Percentiles rank a stretch among this genome's conserved stretches.
These are phyloP conservation scores for Penicillium taxi DNA, from an alignment of 495 filamentous ascomycete species.

Conservation along the genomic window DNA sequence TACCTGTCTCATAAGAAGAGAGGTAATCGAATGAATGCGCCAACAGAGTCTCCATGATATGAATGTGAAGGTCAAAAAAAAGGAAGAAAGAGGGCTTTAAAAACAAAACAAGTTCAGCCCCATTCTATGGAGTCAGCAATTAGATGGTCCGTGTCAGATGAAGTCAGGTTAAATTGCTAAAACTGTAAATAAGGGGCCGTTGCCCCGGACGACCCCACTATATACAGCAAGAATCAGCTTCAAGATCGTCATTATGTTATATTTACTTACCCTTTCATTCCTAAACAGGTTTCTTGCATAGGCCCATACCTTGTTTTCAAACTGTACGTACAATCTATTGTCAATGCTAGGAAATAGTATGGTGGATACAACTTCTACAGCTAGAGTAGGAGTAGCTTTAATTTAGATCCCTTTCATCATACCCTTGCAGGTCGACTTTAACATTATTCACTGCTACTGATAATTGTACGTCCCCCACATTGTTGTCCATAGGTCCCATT, in stretches of 20 bases:
- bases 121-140: neutral
- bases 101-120: conserved; percentile 2
- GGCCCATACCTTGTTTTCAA: conserved; percentile 1
- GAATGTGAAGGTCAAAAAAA: neutral
- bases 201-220: conserved; percentile 23
- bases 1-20: conserved; percentile 79
- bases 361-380: too few species aligned
- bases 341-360: too few species aligned
- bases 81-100: conserved; percentile 2
- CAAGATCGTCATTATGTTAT: neutral
- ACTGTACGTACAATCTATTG: too few species aligned
- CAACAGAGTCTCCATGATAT: conserved; percentile 78
- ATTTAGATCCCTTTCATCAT: too few species aligned
- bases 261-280: neutral
- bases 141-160: conserved; percentile 17
- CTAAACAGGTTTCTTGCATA: conserved; percentile 9
- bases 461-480: too few species aligned
- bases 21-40: conserved; percentile 95
- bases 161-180: conserved; percentile 9
- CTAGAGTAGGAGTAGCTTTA: too few species aligned
- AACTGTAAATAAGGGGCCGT: conserved; percentile 17
- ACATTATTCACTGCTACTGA: too few species aligned
- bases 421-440: too few species aligned
- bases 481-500: too few species aligned
- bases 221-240: neutral